Evolutionary conservation across 345 rosid species (phyloP).

Genomic region (Brassica carinata): DNA sequence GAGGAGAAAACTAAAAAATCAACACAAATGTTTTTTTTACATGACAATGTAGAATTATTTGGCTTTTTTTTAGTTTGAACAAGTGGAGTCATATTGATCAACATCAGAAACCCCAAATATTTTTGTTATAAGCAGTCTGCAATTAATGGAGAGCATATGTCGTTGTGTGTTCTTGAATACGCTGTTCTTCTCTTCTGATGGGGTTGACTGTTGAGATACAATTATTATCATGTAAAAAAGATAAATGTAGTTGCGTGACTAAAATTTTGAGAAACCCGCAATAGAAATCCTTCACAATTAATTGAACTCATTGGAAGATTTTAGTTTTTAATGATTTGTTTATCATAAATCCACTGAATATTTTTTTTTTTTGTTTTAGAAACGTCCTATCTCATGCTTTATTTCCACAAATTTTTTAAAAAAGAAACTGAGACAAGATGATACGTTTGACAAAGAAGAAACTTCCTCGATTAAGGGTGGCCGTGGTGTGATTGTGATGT

Average conservation of each 20-base stretch:
- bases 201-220: background rate
- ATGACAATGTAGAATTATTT: background rate
- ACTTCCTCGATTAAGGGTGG: background rate
- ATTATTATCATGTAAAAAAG: background rate
- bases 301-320: background rate
- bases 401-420: background rate
- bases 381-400: background rate
- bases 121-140: background rate
- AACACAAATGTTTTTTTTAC: background rate
- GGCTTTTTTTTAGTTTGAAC: background rate
- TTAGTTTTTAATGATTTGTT: background rate
- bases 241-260: background rate
- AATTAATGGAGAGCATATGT: background rate
- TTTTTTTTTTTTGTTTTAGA: background rate
- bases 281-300: background rate
- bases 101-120: background rate
- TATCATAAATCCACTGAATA: background rate
- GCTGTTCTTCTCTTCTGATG: background rate
- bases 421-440: background rate
- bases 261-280: background rate
- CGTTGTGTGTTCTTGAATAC: constrained; percentile 1
- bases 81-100: background rate
- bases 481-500: background rate
- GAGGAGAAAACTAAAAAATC: background rate
- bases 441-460: constrained; percentile 16